Evolutionary conservation across 2,329 filamentous ascomycete species (phyloP), one percentile per base, ranked within the genome.

Genomic region (Venturia aucupariae): DNA sequence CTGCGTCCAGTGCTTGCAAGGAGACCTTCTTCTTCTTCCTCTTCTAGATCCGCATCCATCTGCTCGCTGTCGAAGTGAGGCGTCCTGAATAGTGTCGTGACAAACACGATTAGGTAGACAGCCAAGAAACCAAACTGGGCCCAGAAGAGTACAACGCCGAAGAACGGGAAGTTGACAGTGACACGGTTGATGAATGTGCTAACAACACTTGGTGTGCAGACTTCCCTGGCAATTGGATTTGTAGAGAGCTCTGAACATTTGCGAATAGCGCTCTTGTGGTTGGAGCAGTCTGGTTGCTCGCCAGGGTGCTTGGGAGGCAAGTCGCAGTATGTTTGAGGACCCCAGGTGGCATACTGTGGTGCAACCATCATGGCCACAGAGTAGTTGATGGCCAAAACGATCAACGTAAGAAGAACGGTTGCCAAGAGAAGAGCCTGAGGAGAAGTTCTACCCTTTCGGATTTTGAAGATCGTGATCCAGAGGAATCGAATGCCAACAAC

Each of bases 121-220:
- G 72, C 81, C 54, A 99, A 77, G 78, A 99, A 97, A 15, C 84
- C 89, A 72, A 97, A 97, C 71, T 99, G 94, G 0, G 92, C 90
- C 92, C 92, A 99, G 75, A 97, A 99, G 69, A 90, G 84, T n/a
- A 97, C 79, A 13, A 88, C 86, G 13, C 94, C 94, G 72, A 99
- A 96, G 73, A 97, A 91, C 6, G 94, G 92, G 82, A 94, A 99
- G 73, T 95, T 96, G 72, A 96, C 84, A 27, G 90, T 92, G 66
- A 97, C 85, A 55, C 92, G 87, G 76, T 97, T 97, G 68, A 99
- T 81, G 76, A 99, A 96, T 0, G 90, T 96, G 66, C 90, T 94
- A 74, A 92, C 89, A 44, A 97, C 87, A 27, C 88, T 93, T 0
- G 94, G 92, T 0, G 92, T 97, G 81, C 94, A 99, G 27, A 96